Evolutionary conservation across 139 green algal species (phyloP).

Genomic region (Chlorella ohadii): DNA sequence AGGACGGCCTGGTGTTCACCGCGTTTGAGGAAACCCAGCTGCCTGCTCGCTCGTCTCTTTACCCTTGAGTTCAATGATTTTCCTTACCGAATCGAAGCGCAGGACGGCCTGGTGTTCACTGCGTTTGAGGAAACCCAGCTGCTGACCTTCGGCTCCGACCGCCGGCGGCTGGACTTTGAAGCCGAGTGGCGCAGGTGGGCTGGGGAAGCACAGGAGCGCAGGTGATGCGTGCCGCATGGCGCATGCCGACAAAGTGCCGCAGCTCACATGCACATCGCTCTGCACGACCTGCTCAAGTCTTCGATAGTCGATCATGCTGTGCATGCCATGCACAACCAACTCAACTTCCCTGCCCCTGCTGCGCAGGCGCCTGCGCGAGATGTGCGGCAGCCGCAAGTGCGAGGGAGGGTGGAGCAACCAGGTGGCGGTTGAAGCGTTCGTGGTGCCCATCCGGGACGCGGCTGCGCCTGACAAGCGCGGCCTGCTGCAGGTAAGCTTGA

Average conservation of each 20-base stretch:
- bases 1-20: slow-evolving; percentile 30
- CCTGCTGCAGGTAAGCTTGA: slow-evolving; percentile 37
- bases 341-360: too few relatives aligned
- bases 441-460: slow-evolving; percentile 66
- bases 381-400: too few relatives aligned
- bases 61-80: too few relatives aligned
- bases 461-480: slow-evolving; percentile 52
- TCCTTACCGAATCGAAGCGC: neutral
- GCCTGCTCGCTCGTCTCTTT: too few relatives aligned
- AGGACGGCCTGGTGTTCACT: slow-evolving; percentile 23
- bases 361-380: slow-evolving; percentile 25
- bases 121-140: slow-evolving; percentile 24
- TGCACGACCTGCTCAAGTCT: too few relatives aligned
- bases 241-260: too few relatives aligned
- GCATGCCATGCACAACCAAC: too few relatives aligned
- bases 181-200: slow-evolving; percentile 23
- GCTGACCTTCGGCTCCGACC: slow-evolving; percentile 42
- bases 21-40: too few relatives aligned
- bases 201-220: too few relatives aligned
- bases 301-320: too few relatives aligned
- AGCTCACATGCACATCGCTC: too few relatives aligned
- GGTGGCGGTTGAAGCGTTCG: slow-evolving; percentile 61
- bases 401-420: slow-evolving; percentile 16
- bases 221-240: too few relatives aligned
- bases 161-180: slow-evolving; percentile 40